Evolutionary conservation across 73 alveolate species (phyloP), one percentile per base, ranked within the genome.

Genomic region (Tetrahymena thermophila): DNA sequence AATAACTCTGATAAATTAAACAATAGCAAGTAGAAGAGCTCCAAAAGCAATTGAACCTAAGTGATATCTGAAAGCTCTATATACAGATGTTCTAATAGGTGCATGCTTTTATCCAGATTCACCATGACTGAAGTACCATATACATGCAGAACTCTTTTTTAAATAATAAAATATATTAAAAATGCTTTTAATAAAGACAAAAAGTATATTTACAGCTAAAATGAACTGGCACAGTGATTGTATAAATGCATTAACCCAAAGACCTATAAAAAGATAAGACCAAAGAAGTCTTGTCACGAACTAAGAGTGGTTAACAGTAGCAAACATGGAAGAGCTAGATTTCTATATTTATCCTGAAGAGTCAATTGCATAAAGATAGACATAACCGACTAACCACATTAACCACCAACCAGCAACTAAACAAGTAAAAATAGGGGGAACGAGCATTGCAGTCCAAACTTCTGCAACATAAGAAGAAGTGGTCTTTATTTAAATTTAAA

Each of bases 1-100:
- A 42, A 98, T 95, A 40, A 98, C 94, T 98, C 98, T 98, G 55
- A 99, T 97, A 94, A 99, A 96, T 97, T 99, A 97, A 85, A 98
- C 98, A 28, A 99, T 96, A 7, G 99, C 99, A 21, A 99, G 96
- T 34, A 99, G 96, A 94, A 98, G 97, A 84, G 99, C 94, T 17
- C 99, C 99, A 96, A 99, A 99, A 19, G 99, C 99, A 25, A 99
- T 94, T 3, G 99, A 98, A 84, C 99, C 99, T 55, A 98, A 96
- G 94, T 99, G 99, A 97, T 98, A 99, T 96, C 99, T 97, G 94
- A 98, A 97, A 34, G 98, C 99, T 97, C 99, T 97, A 94, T 97
- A 98, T 43, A 98, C 58, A 40, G 99, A 98, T 31, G 93, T 93
- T 37, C 98, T 93, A 15, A 98, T 96, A 15, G 98, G 96, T 35